Percentiles rank a stretch among this genome's conserved stretches.
Conservation (phyloP, 192 early-diverging fungal genomes). For the Rhizophagus sp. region DNA sequence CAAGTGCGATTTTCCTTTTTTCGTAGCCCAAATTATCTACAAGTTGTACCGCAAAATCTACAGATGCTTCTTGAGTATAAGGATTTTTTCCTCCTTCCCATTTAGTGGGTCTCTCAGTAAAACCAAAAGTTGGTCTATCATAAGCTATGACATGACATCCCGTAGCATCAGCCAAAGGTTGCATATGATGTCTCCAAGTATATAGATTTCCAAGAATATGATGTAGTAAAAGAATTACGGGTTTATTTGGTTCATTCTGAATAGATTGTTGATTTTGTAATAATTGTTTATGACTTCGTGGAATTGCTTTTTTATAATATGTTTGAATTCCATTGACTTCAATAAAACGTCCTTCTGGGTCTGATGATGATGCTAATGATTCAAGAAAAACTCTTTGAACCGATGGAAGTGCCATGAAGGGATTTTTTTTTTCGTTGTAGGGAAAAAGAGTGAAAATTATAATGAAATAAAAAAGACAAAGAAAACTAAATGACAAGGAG, state of each 20-base stretch:
- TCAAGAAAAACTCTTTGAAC: conserved; percentile 21
- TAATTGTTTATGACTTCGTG: not conserved
- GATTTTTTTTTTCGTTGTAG: too few relatives aligned
- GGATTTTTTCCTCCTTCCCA: conserved; percentile 26
- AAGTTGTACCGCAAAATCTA: not conserved
- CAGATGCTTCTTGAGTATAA: conserved; percentile 13
- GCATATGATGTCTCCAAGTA: conserved; percentile 19
- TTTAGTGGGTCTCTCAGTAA: conserved; percentile 17
- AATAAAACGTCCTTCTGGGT: conserved; percentile 16
- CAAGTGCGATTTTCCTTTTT: not conserved
- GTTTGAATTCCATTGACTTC: conserved; percentile 3
- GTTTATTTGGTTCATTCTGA: not conserved
- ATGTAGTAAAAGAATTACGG: conserved; percentile 27
- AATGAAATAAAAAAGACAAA: too few relatives aligned
- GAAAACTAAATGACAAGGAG: too few relatives aligned
- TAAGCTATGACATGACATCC: conserved; percentile 27
- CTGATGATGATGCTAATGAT: not conserved
- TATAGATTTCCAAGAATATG: conserved; percentile 23
- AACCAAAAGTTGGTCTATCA: conserved; percentile 23
- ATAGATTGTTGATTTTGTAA: not conserved
- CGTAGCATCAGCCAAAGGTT: conserved; percentile 26
- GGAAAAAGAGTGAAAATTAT: not conserved
- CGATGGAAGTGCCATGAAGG: conserved; percentile 11
- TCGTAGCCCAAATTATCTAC: not conserved
- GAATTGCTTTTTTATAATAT: conserved; percentile 15